These are phyloP conservation scores for Triangularia verruculosa DNA, from an alignment of 2,329 filamentous ascomycete species.

Conservation along the genomic window DNA sequence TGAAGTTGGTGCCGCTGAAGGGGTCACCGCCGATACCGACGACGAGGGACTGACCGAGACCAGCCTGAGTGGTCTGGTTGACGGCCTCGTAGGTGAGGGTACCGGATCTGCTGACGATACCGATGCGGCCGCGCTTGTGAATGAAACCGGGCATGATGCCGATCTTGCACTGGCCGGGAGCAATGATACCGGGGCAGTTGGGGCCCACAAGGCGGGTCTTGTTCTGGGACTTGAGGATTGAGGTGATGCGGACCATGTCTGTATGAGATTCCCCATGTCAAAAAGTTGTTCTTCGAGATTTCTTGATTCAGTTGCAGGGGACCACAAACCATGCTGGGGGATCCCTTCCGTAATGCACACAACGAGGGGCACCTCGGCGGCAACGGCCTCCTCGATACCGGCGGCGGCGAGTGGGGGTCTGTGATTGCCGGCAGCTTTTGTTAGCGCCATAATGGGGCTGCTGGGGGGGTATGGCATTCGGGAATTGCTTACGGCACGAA, in stretches of 20 bases:
- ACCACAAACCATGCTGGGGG: slow-evolving; percentile 79
- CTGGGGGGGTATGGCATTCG: slow-evolving; percentile 29
- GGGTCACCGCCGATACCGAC: slow-evolving; percentile 98
- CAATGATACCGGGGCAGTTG: slow-evolving; percentile 98
- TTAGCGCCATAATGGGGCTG: slow-evolving; percentile 15
- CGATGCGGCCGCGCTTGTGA: slow-evolving; percentile 98
- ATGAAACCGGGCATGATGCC: slow-evolving; percentile 99
- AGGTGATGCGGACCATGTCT: slow-evolving; percentile 99
- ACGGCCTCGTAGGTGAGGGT: slow-evolving; percentile 99
- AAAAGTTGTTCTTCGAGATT: slow-evolving; percentile 9
- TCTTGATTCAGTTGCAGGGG: neutral
- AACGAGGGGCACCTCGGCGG: slow-evolving; percentile 87
- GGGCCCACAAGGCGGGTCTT: slow-evolving; percentile 96
- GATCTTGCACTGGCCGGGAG: slow-evolving; percentile 95
- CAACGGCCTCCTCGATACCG: slow-evolving; percentile 94
- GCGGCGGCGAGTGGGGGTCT: slow-evolving; percentile 88
- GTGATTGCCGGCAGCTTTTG: slow-evolving; percentile 22
- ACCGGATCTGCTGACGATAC: slow-evolving; percentile 96
- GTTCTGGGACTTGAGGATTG: slow-evolving; percentile 94
- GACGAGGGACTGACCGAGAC: slow-evolving; percentile 95
- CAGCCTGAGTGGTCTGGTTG: slow-evolving; percentile 97
- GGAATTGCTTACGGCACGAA: slow-evolving; percentile 77
- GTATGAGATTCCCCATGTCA: slow-evolving; percentile 8
- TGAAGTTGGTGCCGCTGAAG: slow-evolving; percentile 99
- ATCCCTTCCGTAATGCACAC: slow-evolving; percentile 99